Evolutionary conservation across 2,329 filamentous ascomycete genomes (phyloP).

Genomic region (Pezicula radicicola): DNA sequence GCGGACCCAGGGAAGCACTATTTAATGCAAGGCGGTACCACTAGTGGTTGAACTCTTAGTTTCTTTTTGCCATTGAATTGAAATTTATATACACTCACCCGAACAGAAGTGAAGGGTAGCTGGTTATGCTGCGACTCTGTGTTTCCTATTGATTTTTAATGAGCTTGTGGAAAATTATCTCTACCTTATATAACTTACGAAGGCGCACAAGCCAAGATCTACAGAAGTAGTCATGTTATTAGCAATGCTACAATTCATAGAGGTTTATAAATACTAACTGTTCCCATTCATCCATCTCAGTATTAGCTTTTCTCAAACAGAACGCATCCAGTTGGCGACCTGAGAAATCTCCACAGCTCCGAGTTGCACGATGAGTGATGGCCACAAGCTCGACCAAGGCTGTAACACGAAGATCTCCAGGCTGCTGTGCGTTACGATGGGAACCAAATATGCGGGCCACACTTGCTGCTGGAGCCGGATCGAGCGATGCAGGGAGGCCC

Average conservation of each 20-base stretch:
- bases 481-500: constrained; percentile 18
- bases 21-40: constrained; percentile 12
- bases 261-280: constrained; percentile 8
- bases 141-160: constrained; percentile 6
- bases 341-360: constrained; percentile 14
- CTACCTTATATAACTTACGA: neutral
- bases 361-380: constrained; percentile 14
- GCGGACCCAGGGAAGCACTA: constrained; percentile 3
- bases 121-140: constrained; percentile 18
- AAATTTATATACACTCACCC: constrained; percentile 8
- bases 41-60: neutral
- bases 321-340: constrained; percentile 12
- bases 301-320: constrained; percentile 13
- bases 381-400: constrained; percentile 19
- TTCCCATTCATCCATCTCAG: constrained; percentile 20
- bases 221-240: neutral
- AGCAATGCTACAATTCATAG: neutral
- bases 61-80: neutral
- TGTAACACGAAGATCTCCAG: constrained; percentile 16
- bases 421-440: constrained; percentile 11
- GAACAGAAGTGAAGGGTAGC: constrained; percentile 19
- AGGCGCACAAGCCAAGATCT: neutral
- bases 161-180: neutral
- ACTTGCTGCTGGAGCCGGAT: constrained; percentile 12
- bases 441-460: constrained; percentile 13